These are phyloP conservation scores for Allomyces arbusculus DNA, from an alignment of 192 early-diverging fungal species.

Conservation along the genomic window DNA sequence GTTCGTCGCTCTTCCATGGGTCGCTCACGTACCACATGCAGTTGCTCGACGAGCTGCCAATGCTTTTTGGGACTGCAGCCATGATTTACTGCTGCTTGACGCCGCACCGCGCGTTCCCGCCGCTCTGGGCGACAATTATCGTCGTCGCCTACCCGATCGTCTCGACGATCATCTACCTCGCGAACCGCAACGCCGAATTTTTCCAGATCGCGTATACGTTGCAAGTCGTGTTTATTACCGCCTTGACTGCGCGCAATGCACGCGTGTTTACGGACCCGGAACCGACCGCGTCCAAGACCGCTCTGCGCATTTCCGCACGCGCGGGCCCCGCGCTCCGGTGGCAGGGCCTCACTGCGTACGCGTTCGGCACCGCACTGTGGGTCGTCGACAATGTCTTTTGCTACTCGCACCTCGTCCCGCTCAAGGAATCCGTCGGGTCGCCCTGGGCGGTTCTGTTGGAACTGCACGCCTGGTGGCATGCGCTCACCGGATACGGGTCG, in stretches of 20 bases:
- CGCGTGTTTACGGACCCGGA: too few species aligned
- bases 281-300: too few species aligned
- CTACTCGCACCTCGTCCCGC: constrained; percentile 8
- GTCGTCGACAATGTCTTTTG: constrained; percentile 19
- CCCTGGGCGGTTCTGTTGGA: constrained; percentile 15
- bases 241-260: too few species aligned
- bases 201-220: neutral
- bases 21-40: constrained; percentile 15
- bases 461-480: constrained; percentile 27
- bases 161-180: constrained; percentile 14
- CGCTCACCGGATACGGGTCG: constrained; percentile 11
- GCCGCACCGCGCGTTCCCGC: constrained; percentile 1
- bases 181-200: neutral
- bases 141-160: constrained; percentile 9
- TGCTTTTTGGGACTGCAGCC: constrained; percentile 10
- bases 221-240: too few species aligned
- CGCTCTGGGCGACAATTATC: constrained; percentile 1
- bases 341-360: constrained; percentile 1
- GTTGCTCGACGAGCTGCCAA: constrained; percentile 23
- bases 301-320: too few species aligned
- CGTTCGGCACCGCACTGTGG: constrained; percentile 15
- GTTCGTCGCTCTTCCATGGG: constrained; percentile 20
- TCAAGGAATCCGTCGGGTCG: constrained; percentile 12
- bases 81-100: constrained; percentile 1
- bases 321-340: too few species aligned